Evolutionary conservation across 2,329 filamentous ascomycete species (phyloP), one percentile per base, ranked within the genome.

Genomic region (Daldinia sp.): DNA sequence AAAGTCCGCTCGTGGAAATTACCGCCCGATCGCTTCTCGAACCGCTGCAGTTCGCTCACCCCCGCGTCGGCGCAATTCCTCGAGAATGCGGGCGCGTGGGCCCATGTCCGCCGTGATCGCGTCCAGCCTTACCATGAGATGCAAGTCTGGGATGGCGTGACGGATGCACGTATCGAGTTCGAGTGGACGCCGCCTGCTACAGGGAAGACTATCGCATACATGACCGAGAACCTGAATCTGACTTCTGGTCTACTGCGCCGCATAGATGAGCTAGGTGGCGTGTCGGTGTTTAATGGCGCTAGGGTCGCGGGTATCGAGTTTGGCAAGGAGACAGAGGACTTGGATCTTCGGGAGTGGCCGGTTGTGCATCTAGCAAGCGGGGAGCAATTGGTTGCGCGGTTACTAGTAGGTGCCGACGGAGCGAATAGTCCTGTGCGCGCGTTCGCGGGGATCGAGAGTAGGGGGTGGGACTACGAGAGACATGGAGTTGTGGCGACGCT

Each of bases 81-180:
- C 66, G 84, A 92, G 73, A 82, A 85, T 3, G 95, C 96, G 63
- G 95, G 94, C 32, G 93, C 90, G 50, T 98, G 94, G 95, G 74
- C 83, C 5, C 88, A 96, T 73, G 81, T 97, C 63, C 85, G 91
- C 69, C 80, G 83, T 39, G 81, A 86, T 4, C 87, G 95, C 29
- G 87, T 95, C 30, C 94, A 97, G 79, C 85, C 89, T 0, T 99
- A 97, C 77, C 89, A 96, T 62, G 91, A 94, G 71, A 99, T 99
- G 95, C 91, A 97, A 76, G 95, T 98, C 29, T 99, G 96, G 95
- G 95, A 99, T 76, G 96, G 94, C 65, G 87, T 97, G 58, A 92
- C 91, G 37, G 93, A 88, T 61, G 92, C 93, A 32, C 87, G 89
- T 70, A 95, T 99, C 75, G 90, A 92, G 70, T 99, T 99, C 77